phyloP scores from a whole-genome alignment of 306 rosid genomes.

The Acacia melanoxylon region DNA sequence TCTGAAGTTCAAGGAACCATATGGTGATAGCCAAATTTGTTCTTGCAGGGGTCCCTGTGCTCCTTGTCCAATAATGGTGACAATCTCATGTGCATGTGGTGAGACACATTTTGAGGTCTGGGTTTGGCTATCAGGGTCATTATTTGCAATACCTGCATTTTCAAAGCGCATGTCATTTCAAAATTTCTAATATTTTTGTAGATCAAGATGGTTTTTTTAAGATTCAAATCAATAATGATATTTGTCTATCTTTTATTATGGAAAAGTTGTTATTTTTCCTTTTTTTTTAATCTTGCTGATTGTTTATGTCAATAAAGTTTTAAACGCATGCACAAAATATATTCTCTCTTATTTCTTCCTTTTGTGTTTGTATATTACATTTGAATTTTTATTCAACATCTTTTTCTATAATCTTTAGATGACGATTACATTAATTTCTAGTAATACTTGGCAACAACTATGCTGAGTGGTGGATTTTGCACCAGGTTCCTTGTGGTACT shows the following conservation, averaged over 20 bases:
- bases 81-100: slow-evolving; percentile 86
- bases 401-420: slow-evolving; percentile 16
- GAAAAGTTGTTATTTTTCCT: slow-evolving; percentile 18
- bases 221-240: neutral
- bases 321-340: neutral
- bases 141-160: neutral
- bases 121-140: slow-evolving; percentile 23
- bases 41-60: slow-evolving; percentile 93
- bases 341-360: slow-evolving; percentile 15
- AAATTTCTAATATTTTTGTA: slow-evolving; percentile 18
- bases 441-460: slow-evolving; percentile 10
- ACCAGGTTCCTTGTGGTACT: slow-evolving; percentile 97
- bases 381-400: slow-evolving; percentile 6
- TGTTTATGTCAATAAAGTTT: slow-evolving; percentile 7
- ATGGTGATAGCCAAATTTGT: slow-evolving; percentile 37
- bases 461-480: slow-evolving; percentile 33
- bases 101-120: slow-evolving; percentile 91
- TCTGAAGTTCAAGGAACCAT: slow-evolving; percentile 5
- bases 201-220: slow-evolving; percentile 2
- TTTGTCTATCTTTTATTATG: slow-evolving; percentile 19
- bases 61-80: slow-evolving; percentile 97
- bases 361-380: neutral
- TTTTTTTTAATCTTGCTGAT: neutral
- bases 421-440: slow-evolving; percentile 21
- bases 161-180: neutral